A percentile compares a stretch with the other conserved stretches of the same genome.
Conservation (phyloP, 495 filamentous ascomycete genomes). For the Lepraria neglecta region DNA sequence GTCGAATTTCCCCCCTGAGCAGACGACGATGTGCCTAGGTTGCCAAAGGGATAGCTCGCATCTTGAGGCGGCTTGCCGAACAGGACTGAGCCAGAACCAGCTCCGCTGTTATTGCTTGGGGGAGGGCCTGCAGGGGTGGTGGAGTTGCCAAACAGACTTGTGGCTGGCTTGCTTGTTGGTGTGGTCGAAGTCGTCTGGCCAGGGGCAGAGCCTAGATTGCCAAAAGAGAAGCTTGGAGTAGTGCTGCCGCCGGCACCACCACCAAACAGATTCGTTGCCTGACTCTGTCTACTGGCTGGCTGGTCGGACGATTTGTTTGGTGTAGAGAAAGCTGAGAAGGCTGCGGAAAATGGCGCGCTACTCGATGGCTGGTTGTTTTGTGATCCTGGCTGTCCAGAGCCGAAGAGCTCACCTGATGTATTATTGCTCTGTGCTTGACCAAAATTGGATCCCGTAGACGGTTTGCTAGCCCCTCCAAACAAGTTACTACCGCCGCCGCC, state of each 20-base stretch:
- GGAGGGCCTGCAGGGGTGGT: conserved; percentile 39
- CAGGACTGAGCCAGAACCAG: conserved; percentile 13
- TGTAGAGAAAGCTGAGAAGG: conserved; percentile 34
- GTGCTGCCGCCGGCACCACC: conserved; percentile 23
- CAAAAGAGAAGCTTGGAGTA: conserved; percentile 12
- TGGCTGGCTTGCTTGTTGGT: conserved; percentile 28
- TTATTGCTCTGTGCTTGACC: conserved; percentile 19
- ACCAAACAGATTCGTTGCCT: conserved; percentile 48
- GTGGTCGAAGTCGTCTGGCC: conserved; percentile 21
- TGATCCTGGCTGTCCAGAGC: conserved; percentile 35
- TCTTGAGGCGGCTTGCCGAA: conserved; percentile 18
- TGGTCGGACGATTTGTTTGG: conserved; percentile 39
- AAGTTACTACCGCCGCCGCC: conserved; percentile 27
- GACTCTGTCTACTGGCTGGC: conserved; percentile 34
- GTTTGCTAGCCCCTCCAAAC: conserved; percentile 18
- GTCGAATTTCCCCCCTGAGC: conserved; percentile 1
- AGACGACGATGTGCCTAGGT: neutral
- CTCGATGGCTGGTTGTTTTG: conserved; percentile 26
- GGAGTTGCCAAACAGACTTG: conserved; percentile 27
- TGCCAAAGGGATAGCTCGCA: conserved; percentile 15
- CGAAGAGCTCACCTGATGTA: conserved; percentile 35
- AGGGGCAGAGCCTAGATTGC: conserved; percentile 18
- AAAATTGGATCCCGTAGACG: conserved; percentile 12
- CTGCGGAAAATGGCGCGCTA: conserved; percentile 29
- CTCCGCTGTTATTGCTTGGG: conserved; percentile 20